These are phyloP conservation scores for Backusella morwellensis DNA, from an alignment of 192 early-diverging fungal species.

Conservation along the genomic window DNA sequence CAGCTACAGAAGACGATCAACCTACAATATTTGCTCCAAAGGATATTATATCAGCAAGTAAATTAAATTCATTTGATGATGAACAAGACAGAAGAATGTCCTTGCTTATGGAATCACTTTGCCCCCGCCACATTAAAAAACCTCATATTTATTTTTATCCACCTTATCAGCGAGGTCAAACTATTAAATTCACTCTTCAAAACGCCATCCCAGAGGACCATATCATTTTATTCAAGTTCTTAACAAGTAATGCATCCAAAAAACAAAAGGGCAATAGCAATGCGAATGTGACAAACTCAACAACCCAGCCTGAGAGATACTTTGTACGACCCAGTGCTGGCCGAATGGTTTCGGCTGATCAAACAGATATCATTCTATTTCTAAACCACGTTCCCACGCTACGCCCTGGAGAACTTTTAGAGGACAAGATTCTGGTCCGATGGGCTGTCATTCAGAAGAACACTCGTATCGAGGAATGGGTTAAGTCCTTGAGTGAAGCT, in stretches of 20 bases:
- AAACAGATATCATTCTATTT: conserved; percentile 24
- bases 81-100: neutral
- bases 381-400: conserved; percentile 26
- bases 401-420: conserved; percentile 11
- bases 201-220: conserved; percentile 25
- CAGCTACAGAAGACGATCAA: neutral
- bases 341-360: conserved; percentile 10
- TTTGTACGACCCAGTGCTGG: conserved; percentile 37
- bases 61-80: neutral
- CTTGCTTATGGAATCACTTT: neutral
- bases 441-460: conserved; percentile 32
- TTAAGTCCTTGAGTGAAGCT: conserved; percentile 1
- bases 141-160: conserved; percentile 12
- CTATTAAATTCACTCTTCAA: conserved; percentile 15
- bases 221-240: conserved; percentile 31
- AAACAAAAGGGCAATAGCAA: neutral
- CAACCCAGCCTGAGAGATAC: conserved; percentile 20
- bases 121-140: neutral
- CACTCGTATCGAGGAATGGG: conserved; percentile 26
- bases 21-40: conserved; percentile 1
- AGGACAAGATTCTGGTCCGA: conserved; percentile 32
- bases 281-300: neutral
- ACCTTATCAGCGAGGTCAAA: conserved; percentile 19
- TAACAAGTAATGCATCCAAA: conserved; percentile 18
- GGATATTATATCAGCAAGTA: neutral